phyloP scores from a whole-genome alignment of 495 filamentous ascomycete genomes.

The Penicillium maclennaniae region DNA sequence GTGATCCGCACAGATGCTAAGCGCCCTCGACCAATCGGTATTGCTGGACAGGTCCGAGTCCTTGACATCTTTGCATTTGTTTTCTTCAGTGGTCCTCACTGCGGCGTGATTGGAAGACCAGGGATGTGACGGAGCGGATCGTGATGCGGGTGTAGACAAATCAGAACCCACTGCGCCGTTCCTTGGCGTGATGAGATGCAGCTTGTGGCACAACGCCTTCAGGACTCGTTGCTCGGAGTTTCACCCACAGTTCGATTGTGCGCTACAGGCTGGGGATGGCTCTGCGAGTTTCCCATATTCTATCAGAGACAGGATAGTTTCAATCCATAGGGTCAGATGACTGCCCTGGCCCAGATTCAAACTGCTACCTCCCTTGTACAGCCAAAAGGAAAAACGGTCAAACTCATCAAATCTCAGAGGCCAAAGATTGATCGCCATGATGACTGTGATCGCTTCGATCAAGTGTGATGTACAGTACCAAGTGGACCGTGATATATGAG shows the following conservation, averaged over 20 bases:
- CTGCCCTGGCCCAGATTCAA: slow-evolving; percentile 9
- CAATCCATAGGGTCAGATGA: slow-evolving; percentile 19
- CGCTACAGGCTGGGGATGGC: slow-evolving; percentile 1
- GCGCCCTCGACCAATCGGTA: slow-evolving; percentile 17
- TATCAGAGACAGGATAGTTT: slow-evolving; percentile 10
- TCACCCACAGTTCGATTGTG: slow-evolving; percentile 18
- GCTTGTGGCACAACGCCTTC: slow-evolving; percentile 17
- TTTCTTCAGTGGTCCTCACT: slow-evolving; percentile 15
- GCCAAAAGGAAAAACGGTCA: too few species aligned
- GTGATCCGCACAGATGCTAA: slow-evolving; percentile 25
- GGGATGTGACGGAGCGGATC: slow-evolving; percentile 27
- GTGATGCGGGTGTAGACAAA: slow-evolving; percentile 14
- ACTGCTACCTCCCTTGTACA: background rate
- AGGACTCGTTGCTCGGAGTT: slow-evolving; percentile 4
- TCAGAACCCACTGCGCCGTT: slow-evolving; percentile 10
- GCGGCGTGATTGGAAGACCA: slow-evolving; percentile 21
- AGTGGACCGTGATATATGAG: slow-evolving; percentile 2
- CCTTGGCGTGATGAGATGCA: slow-evolving; percentile 31
- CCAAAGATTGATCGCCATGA: background rate
- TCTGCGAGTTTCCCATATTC: background rate
- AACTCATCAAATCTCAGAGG: background rate
- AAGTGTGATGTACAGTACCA: slow-evolving; percentile 7
- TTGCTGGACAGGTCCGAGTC: background rate
- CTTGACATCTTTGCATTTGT: slow-evolving; percentile 11
- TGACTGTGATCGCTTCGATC: slow-evolving; percentile 3